A percentile compares a stretch with the other conserved stretches of the same genome.
Evolutionary conservation across 225 moss, liverwort and hornwort species (phyloP).

Genomic region (Rhytidiadelphus loreus): DNA sequence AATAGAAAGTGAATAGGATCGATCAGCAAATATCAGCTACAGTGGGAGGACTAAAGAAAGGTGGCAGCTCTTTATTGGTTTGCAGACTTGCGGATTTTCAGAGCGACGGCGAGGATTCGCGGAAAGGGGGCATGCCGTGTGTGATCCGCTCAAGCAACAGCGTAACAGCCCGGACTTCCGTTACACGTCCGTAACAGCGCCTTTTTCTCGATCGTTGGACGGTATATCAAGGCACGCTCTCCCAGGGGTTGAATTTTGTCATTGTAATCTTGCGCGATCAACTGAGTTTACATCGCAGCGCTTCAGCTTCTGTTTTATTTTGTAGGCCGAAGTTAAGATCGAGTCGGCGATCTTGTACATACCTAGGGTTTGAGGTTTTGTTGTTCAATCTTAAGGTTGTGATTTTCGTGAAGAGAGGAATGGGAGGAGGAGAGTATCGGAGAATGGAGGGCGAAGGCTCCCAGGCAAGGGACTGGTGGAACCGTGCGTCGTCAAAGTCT

Average conservation of each 20-base stretch:
- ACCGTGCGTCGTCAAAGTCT: background rate
- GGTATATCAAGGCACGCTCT: conserved; percentile 2
- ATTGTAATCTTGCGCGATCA: background rate
- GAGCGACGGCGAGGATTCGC: background rate
- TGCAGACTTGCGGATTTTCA: background rate
- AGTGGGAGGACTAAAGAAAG: background rate
- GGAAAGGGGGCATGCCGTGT: conserved; percentile 9
- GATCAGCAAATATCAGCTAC: conserved; percentile 1
- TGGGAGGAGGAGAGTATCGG: conserved; percentile 2
- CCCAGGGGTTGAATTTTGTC: background rate
- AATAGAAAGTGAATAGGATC: background rate
- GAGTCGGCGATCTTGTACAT: background rate
- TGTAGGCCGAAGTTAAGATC: background rate
- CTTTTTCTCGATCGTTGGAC: background rate
- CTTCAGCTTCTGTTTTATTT: background rate
- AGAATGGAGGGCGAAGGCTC: background rate
- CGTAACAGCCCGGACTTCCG: conserved; percentile 3
- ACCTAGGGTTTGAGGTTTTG: background rate
- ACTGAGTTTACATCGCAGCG: background rate
- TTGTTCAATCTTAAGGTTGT: background rate
- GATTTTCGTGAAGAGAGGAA: background rate
- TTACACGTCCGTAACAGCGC: background rate
- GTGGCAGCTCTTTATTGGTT: background rate
- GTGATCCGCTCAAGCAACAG: conserved; percentile 8
- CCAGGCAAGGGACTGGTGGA: background rate